Conservation (phyloP, 345 rosid genomes). For the Psidium guajava region DNA sequence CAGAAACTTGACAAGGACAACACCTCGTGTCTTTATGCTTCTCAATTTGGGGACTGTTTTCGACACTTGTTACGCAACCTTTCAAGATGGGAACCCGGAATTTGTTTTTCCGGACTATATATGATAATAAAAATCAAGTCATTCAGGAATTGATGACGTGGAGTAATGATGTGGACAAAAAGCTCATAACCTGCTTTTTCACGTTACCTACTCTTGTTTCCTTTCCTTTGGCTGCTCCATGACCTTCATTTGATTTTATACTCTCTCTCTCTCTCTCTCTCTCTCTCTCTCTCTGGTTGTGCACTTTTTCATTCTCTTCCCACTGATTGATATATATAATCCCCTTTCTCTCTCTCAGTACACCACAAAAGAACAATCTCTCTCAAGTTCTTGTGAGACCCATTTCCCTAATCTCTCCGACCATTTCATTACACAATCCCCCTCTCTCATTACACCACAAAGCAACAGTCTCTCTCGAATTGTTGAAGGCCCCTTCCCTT, state of each 20-base stretch:
- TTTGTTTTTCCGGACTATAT: background rate
- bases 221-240: background rate
- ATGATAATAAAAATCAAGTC: background rate
- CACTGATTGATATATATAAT: background rate
- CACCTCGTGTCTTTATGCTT: background rate
- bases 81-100: background rate
- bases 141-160: conserved; percentile 19
- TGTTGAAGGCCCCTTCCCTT: background rate
- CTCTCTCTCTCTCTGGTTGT: background rate
- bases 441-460: background rate
- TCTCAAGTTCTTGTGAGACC: background rate
- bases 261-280: background rate
- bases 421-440: background rate
- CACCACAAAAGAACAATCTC: background rate
- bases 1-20: background rate
- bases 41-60: background rate
- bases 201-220: conserved; percentile 28
- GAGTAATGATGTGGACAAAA: conserved; percentile 51
- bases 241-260: background rate
- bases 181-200: conserved; percentile 38
- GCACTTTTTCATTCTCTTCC: background rate
- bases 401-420: background rate
- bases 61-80: background rate
- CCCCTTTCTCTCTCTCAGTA: background rate
- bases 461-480: background rate